Evolutionary conservation across 495 filamentous ascomycete genomes (phyloP), one percentile per base, ranked within the genome.

Genomic region (Apodospora peruviana): DNA sequence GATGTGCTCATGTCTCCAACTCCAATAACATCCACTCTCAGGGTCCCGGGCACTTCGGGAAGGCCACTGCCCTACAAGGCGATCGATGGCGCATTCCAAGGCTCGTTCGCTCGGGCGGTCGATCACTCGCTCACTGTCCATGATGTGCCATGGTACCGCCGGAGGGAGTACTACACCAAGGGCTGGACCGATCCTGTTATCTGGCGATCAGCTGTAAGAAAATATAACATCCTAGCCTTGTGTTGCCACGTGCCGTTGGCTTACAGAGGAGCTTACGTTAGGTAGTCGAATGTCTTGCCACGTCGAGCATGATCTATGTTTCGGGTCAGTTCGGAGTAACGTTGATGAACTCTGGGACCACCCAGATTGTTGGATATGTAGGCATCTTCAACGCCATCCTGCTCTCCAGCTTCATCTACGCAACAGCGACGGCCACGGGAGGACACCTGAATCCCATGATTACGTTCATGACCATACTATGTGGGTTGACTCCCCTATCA

Each of bases 401-500:
- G 45, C 67, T 77, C 16, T 58, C 71, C 3, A 56, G 74, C 1
- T 73, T 80, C 52, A 77, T 79, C 47, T 79, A 72, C 43, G 71
- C 72, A 17, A 66, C 73, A n/a, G 67, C 70, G 11, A 66, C 75
- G 1, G 67, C 67, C 4, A 75, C 72, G 16, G 78, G 76, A 41
- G 74, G 72, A 9, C 77, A 80, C 44, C 46, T 80, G 40, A 80
- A 72, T 48, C 77, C 76, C 0, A 65, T 70, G 14, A 78, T 80
- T 43, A 77, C 74, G 0, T 63, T 79, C 14, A 61, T 76, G 17
- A 78, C 75, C 11, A 65, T 79, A 48, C 67, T 73, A 22, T 69
- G 68, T 5, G 76, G 76, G 9, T 59, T 80, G 17, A 74, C 72
- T 8, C 69, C 70, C 9, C 62, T 77, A 22, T 64, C 76, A 0